Evolutionary conservation across 306 rosid species (phyloP).

Genomic region (Senna siamea): DNA sequence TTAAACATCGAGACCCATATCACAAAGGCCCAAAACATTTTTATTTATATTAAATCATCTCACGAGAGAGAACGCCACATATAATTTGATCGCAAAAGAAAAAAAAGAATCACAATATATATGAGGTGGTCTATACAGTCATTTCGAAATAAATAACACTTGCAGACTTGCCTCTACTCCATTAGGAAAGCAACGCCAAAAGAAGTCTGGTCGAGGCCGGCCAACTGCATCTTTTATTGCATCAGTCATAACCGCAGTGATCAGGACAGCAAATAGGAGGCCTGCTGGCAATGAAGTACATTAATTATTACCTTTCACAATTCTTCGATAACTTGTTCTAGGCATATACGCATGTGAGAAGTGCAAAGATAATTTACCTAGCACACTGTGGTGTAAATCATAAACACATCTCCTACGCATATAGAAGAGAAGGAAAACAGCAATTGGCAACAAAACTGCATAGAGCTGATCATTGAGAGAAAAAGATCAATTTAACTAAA

Average conservation of each 20-base stretch:
- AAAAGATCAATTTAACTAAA: conserved; percentile 15
- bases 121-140: not conserved
- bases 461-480: conserved; percentile 60
- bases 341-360: not conserved
- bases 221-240: conserved; percentile 86
- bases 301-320: not conserved
- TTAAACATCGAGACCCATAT: not conserved
- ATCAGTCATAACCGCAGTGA: conserved; percentile 85
- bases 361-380: conserved; percentile 56
- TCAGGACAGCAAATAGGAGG: conserved; percentile 71
- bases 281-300: conserved; percentile 55
- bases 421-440: conserved; percentile 64
- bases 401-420: conserved; percentile 78
- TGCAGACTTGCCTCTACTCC: conserved; percentile 69
- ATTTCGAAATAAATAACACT: not conserved
- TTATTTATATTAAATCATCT: not conserved
- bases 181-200: conserved; percentile 96
- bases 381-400: conserved; percentile 84
- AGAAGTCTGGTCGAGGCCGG: conserved; percentile 96
- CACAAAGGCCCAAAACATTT: conserved; percentile 10
- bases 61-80: not conserved
- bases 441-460: conserved; percentile 78
- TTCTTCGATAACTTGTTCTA: conserved; percentile 12
- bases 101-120: too few species aligned
- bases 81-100: not conserved